Percentiles rank a stretch among this genome's conserved stretches.
phyloP scores from a whole-genome alignment of 306 rosid species.

The Mucuna pruriens region DNA sequence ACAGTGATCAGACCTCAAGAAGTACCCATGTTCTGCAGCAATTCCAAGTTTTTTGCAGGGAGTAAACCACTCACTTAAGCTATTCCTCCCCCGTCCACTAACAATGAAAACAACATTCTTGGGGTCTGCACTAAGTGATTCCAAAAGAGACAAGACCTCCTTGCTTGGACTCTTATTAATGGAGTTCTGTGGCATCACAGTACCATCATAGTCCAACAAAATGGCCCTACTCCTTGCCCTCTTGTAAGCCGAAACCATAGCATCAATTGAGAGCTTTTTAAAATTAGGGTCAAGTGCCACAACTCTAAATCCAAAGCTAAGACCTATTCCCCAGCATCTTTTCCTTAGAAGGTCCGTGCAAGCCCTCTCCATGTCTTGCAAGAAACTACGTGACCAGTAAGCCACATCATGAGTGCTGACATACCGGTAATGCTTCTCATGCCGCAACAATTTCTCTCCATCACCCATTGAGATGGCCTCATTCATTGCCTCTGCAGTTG shows the following conservation, averaged over 20 bases:
- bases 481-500: slow-evolving; percentile 79
- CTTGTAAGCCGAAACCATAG: slow-evolving; percentile 63
- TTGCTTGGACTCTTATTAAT: slow-evolving; percentile 65
- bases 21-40: slow-evolving; percentile 87
- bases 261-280: slow-evolving; percentile 71
- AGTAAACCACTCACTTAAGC: slow-evolving; percentile 73
- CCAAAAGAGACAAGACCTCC: slow-evolving; percentile 65
- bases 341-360: slow-evolving; percentile 71
- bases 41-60: slow-evolving; percentile 74
- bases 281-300: slow-evolving; percentile 86
- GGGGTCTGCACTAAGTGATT: slow-evolving; percentile 61
- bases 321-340: slow-evolving; percentile 81
- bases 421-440: slow-evolving; percentile 81
- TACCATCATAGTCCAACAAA: slow-evolving; percentile 85
- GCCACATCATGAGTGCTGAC: slow-evolving; percentile 77
- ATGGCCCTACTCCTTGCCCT: slow-evolving; percentile 69
- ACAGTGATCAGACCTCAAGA: slow-evolving; percentile 61
- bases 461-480: slow-evolving; percentile 68
- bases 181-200: slow-evolving; percentile 82
- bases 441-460: slow-evolving; percentile 71
- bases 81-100: slow-evolving; percentile 75
- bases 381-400: slow-evolving; percentile 83
- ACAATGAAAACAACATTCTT: slow-evolving; percentile 81
- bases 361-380: slow-evolving; percentile 86
- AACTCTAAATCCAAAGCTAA: slow-evolving; percentile 82